phyloP scores from a whole-genome alignment of 345 rosid genomes.

The Mercurialis annua region DNA sequence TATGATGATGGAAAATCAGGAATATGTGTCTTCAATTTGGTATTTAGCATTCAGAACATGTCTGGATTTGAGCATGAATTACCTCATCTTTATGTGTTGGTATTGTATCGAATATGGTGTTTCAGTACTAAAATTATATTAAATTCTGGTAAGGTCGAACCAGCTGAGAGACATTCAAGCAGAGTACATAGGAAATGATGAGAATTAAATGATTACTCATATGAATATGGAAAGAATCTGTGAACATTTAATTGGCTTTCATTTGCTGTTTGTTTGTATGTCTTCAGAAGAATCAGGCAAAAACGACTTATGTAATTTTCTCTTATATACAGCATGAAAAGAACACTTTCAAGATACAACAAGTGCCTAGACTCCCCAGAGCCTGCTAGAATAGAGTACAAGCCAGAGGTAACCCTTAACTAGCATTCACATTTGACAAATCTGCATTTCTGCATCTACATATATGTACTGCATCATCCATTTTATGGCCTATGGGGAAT shows the following conservation, averaged over 20 bases:
- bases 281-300: not conserved
- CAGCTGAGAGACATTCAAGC: not conserved
- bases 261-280: not conserved
- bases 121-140: not conserved
- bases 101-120: not conserved
- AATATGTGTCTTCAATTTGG: not conserved
- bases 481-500: slow-evolving; percentile 1
- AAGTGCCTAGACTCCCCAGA: slow-evolving; percentile 52
- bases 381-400: slow-evolving; percentile 38
- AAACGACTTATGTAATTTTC: not conserved
- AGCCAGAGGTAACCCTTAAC: slow-evolving; percentile 48
- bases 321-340: slow-evolving; percentile 56
- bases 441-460: too few relatives aligned
- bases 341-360: slow-evolving; percentile 62
- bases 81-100: not conserved
- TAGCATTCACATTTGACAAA: not conserved
- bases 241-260: not conserved
- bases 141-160: not conserved
- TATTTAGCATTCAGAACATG: not conserved
- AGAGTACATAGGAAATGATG: not conserved
- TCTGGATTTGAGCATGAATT: not conserved
- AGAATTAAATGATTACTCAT: not conserved
- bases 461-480: not conserved
- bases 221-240: not conserved
- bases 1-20: not conserved